These are phyloP conservation scores for Ophiostoma fasciatum DNA, from an alignment of 2,329 filamentous ascomycete genomes.

Conservation along the genomic window DNA sequence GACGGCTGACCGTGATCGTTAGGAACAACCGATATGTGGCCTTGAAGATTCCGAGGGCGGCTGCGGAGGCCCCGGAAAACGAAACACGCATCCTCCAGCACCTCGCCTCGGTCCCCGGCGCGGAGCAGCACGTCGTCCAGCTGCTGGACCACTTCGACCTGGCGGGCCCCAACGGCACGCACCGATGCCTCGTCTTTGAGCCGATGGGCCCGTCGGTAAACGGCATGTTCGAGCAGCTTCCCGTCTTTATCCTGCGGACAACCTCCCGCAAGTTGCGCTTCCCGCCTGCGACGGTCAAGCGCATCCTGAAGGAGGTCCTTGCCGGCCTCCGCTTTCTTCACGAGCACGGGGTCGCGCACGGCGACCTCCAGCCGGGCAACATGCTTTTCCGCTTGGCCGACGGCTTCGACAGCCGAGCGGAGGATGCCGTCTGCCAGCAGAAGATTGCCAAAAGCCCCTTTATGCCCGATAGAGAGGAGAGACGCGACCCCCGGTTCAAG, in stretches of 20 bases:
- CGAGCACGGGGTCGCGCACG: conserved; percentile 5
- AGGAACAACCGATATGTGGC: not conserved
- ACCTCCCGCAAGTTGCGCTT: not conserved
- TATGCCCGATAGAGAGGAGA: not conserved
- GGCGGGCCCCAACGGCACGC: conserved; percentile 4
- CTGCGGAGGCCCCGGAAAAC: not conserved
- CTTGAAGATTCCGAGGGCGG: not conserved
- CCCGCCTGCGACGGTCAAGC: conserved; percentile 1
- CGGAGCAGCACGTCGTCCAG: not conserved
- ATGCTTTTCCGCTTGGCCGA: conserved; percentile 10
- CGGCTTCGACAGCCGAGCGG: not conserved
- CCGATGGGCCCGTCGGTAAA: conserved; percentile 3
- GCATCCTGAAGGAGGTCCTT: not conserved
- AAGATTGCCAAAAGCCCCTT: not conserved
- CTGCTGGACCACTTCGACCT: conserved; percentile 1
- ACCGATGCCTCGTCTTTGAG: conserved; percentile 6
- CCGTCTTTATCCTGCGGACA: not conserved
- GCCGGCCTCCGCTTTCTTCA: conserved; percentile 6
- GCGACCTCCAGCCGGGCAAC: conserved; percentile 9
- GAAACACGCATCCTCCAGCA: not conserved
- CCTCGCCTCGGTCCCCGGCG: not conserved
- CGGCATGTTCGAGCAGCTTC: not conserved
- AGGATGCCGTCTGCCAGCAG: not conserved
- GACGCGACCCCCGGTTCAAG: too few species aligned
- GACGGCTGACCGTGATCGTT: too few species aligned